phyloP scores from a whole-genome alignment of 148 eudicot genomes.

The Vaccinium myrtillus region DNA sequence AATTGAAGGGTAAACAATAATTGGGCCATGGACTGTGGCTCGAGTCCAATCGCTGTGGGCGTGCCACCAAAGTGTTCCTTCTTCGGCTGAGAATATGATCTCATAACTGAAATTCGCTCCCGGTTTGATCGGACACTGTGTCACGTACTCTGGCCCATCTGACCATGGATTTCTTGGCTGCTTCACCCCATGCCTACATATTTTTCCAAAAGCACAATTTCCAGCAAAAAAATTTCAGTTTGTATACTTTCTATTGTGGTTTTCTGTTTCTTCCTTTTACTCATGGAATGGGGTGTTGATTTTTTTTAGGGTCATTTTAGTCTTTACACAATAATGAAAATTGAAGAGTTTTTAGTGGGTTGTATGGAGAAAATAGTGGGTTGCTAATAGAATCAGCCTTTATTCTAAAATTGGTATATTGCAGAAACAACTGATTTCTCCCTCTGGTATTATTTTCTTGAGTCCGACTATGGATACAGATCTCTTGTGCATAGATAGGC shows the following conservation, averaged over 20 bases:
- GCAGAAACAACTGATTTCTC: no score
- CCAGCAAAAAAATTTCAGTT: not conserved
- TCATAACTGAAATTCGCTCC: slow-evolving; percentile 2
- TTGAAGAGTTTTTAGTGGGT: no score
- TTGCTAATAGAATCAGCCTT: no score
- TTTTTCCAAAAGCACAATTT: not conserved
- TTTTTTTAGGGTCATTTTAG: no score
- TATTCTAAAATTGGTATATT: no score
- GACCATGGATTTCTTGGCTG: slow-evolving; percentile 18
- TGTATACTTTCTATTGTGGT: not conserved
- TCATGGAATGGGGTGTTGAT: no score
- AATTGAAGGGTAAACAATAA: not conserved
- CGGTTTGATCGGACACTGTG: slow-evolving; percentile 5
- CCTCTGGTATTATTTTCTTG: no score
- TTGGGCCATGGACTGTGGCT: slow-evolving; percentile 10
- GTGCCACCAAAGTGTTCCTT: slow-evolving; percentile 11
- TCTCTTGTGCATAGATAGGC: no score
- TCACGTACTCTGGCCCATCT: slow-evolving; percentile 6
- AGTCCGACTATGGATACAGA: no score
- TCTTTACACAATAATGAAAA: no score
- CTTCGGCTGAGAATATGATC: not conserved
- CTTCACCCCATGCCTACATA: not conserved
- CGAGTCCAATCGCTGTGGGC: slow-evolving; percentile 15
- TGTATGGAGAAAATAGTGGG: no score
- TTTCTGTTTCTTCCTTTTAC: no score